Percentiles rank a stretch among this genome's conserved stretches.
Evolutionary conservation across 352 stramenopile genomes (phyloP).

Genomic region (Peronosclerospora sorghi): DNA sequence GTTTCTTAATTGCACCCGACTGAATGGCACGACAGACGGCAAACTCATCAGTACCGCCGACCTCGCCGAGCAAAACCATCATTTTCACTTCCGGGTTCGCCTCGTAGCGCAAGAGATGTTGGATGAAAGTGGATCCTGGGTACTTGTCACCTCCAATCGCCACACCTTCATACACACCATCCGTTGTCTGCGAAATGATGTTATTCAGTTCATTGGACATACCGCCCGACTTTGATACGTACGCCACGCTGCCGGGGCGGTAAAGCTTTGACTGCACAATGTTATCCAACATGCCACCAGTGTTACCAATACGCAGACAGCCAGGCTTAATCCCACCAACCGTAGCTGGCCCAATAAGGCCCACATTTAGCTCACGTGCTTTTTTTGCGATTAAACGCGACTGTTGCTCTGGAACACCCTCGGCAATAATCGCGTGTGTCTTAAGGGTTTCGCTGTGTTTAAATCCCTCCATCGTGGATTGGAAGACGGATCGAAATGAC

Average conservation of each 20-base stretch:
- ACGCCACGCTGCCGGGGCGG: constrained; percentile 90
- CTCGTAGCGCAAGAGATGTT: constrained; percentile 94
- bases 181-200: constrained; percentile 92
- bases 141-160: constrained; percentile 93
- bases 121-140: constrained; percentile 93
- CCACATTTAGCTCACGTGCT: constrained; percentile 84
- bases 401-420: constrained; percentile 93
- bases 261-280: constrained; percentile 97
- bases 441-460: constrained; percentile 88
- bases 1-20: constrained; percentile 91
- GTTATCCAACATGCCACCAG: constrained; percentile 96
- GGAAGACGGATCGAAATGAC: constrained; percentile 94
- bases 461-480: constrained; percentile 92
- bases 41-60: constrained; percentile 94
- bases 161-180: constrained; percentile 94
- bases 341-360: constrained; percentile 92
- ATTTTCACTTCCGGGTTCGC: constrained; percentile 93
- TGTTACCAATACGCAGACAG: constrained; percentile 96
- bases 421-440: constrained; percentile 95
- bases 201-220: constrained; percentile 98
- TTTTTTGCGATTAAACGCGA: constrained; percentile 92
- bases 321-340: constrained; percentile 95
- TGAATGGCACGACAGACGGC: constrained; percentile 90
- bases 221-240: constrained; percentile 94
- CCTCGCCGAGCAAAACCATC: constrained; percentile 93